Evolutionary conservation across 1,284 basidiomycete species (phyloP), one percentile per base, ranked within the genome.

Genomic region (Irpex sp.): DNA sequence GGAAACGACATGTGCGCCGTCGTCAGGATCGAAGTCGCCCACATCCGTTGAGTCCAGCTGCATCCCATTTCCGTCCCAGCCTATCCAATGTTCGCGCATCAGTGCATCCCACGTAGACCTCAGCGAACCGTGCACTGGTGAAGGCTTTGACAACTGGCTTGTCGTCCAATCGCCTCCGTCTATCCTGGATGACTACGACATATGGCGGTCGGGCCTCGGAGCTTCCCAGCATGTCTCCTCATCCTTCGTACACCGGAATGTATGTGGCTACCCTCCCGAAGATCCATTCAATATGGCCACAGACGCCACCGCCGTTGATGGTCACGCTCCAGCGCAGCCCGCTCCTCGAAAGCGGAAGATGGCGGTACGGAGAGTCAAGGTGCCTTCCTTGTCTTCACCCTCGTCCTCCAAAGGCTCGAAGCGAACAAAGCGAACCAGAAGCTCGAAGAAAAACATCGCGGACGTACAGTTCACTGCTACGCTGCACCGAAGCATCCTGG

Each of bases 401-500:
- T 36, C 8, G 11, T 26, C 54, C 17, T 8, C 31, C 34, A 56
- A 56, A 37, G 17, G 31, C 11, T 65, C 59, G 63, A 67, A 44
- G 65, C 67, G 61, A 78, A 78, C 67, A 72, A 74, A 52, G 68
- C 70, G 13, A 34, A 62, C 51, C 58, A 74, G 73, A 60, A 80
- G 75, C 68, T 74, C 72, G 60, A 76, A 67, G 64, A 76, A 73
- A 17, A 72, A 74, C 13, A 68, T 74, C 1, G 73, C 72, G 13
- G 80, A 82, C 58, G 67, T 79, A 17, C 74, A 75, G 64, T 80
- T 80, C 71, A 69, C 76, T 57, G 78, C 76, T 1, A 71, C 78
- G 5, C 68, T 82, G 52, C 78, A 79, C 64, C 72, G 77, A 60
- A 81, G 77, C 60, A 74, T 81, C 63, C 61, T 71, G 15, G 64